phyloP scores from a whole-genome alignment of 2,329 filamentous ascomycete species.

The Fusarium gaditjirri region DNA sequence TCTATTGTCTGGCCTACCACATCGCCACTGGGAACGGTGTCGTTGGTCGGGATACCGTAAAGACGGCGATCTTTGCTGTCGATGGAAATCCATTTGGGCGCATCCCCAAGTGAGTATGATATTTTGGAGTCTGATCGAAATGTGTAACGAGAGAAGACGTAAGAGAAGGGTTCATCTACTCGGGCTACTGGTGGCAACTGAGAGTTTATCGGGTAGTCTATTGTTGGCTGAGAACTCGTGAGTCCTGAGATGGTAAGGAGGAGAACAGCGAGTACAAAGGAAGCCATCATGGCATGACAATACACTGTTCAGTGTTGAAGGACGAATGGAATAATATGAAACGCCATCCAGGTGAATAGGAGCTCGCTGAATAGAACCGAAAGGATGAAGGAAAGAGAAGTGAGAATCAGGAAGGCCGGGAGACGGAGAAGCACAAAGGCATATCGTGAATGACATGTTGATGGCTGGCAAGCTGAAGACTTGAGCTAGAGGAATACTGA shows the following conservation, averaged over 20 bases:
- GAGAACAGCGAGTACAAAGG: conserved; percentile 42
- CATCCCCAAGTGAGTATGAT: conserved; percentile 72
- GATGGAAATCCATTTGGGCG: conserved; percentile 80
- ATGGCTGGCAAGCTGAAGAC: conserved; percentile 46
- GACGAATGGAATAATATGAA: conserved; percentile 29
- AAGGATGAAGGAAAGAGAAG: conserved; percentile 26
- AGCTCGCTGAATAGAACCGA: conserved; percentile 14
- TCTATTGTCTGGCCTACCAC: conserved; percentile 70
- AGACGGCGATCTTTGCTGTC: conserved; percentile 73
- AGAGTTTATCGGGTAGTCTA: conserved; percentile 81
- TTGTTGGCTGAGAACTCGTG: conserved; percentile 53
- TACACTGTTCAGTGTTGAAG: conserved; percentile 36
- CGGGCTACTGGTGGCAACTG: conserved; percentile 85
- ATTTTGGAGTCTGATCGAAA: conserved; percentile 74
- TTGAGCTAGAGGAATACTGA: conserved; percentile 41
- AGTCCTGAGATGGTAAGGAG: conserved; percentile 46
- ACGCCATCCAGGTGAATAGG: conserved; percentile 33
- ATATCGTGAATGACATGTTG: conserved; percentile 40
- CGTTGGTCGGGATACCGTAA: conserved; percentile 73
- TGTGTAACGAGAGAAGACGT: conserved; percentile 77
- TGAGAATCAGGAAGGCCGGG: conserved; percentile 21
- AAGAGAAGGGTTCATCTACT: conserved; percentile 72
- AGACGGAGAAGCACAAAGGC: conserved; percentile 27
- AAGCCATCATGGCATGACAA: conserved; percentile 46
- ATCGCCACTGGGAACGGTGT: conserved; percentile 59